Conservation (phyloP, 139 green algal species). For the Choricystis sp. region DNA sequence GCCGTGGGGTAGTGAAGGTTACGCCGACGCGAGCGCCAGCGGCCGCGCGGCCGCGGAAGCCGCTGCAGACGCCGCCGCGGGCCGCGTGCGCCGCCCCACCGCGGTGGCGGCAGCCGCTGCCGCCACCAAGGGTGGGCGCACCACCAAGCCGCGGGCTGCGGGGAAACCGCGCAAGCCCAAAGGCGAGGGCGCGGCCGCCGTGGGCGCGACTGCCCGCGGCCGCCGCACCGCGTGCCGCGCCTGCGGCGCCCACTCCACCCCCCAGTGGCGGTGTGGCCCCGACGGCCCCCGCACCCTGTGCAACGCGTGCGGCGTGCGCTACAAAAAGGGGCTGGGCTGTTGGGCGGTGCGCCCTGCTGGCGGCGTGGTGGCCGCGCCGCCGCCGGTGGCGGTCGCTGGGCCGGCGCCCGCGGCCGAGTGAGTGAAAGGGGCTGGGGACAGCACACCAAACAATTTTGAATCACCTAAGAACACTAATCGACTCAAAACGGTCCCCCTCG, state of each 20-base stretch:
- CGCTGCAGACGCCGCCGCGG: not conserved
- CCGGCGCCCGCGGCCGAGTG: not conserved
- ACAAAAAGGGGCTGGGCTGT: conserved; percentile 45
- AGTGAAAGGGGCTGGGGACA: not conserved
- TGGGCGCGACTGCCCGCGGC: not conserved
- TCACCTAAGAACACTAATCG: too few relatives aligned
- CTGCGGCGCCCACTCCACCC: conserved; percentile 33
- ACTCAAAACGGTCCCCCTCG: too few relatives aligned
- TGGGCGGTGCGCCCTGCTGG: conserved; percentile 16
- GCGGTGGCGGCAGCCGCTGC: not conserved
- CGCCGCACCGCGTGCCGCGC: conserved; percentile 21
- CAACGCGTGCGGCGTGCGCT: conserved; percentile 66
- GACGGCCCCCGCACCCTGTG: conserved; percentile 60
- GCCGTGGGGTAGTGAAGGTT: too few relatives aligned
- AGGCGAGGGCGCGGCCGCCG: not conserved
- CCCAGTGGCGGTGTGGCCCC: conserved; percentile 60
- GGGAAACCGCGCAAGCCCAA: not conserved
- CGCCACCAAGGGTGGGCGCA: not conserved
- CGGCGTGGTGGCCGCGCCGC: too few relatives aligned
- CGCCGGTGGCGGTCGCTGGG: not conserved
- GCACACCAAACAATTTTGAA: not conserved
- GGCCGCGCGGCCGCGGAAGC: too few relatives aligned
- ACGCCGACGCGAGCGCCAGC: not conserved
- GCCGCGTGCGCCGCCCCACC: not conserved
- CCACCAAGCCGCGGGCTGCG: not conserved